Base-by-base conservation (phyloP, 1,284 basidiomycete species). In the Gastroboletus turbinatus region DNA sequence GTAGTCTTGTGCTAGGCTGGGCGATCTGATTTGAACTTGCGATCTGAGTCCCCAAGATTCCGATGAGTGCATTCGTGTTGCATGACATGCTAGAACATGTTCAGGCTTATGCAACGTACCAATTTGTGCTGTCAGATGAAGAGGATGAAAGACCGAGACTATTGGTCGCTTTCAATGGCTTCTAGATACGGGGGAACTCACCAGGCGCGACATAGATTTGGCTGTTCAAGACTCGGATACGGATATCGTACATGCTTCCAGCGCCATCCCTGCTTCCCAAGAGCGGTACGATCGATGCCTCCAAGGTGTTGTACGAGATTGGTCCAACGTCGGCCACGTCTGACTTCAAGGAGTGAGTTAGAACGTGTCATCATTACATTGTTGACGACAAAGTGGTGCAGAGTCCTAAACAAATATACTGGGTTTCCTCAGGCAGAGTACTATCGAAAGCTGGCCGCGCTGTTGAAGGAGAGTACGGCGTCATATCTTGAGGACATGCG, bases 11-110 rank as follows among this genome's bases (percentile, higher is more conserved):
- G 8, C 23, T 27, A 4, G 7, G 16, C 21, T 23, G n/a, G 32
- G 14, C 14, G 32, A 55, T 57, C 30, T 53, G 58, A 38, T 48
- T 46, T 47, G 42, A 61, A 53, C 8, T 39, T 16, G 23, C 1
- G 4, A 29, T 35, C 25, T 92, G 90, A 55, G 79, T 79, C 0
- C 67, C 78, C 2, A 82, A 80, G 60, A 81, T 90, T 44, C 91
- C 92, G 0, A 76, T 94, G 23, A 90, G 90, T 2, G 88, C 90
- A 14, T 94, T 91, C 72, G 83, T 94, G 27, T 82, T 93, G 13
- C 85, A 90, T 60, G 92, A 95, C 66, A 91, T 96, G 90, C 81
- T 82, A 43, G 94, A 95, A 67, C 85, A 90, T 54, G 87, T 91
- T 2, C 87, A 90, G 53, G 92, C 94, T 1, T 92, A 96, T 68